Evolutionary conservation across 1,139 yeast genomes (phyloP), one percentile per base, ranked within the genome.

Genomic region (Yamadazyma epiphylla): DNA sequence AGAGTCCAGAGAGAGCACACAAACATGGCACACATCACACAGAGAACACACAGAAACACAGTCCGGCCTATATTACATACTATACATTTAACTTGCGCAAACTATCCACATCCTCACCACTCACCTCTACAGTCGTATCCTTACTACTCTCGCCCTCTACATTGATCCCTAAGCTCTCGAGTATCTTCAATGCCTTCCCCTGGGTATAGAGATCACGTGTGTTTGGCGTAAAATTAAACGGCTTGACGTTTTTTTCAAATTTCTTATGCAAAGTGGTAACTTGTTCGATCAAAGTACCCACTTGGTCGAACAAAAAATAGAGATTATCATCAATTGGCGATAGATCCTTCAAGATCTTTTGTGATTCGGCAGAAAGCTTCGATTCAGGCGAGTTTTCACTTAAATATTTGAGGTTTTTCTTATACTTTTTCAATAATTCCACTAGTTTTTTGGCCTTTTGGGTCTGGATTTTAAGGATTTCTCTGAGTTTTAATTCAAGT

Each of bases 241-340:
- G 38, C 20, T 47, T 45, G 30, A 40, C 21, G 39, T 38, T 27
- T 22, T 36, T 37, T 8, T 51, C 48, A 28, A 70, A 45, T 35
- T 63, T 57, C n/a, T 41, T 43, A 34, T 60, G 60, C 6, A 72
- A 43, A 12, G 45, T 48, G 11, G 54, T 51, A 1, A 67, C 58
- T 37, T 70, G 72, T 2, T 51, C 48, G 1, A 70, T 51, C 29
- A 74, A 53, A 22, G 61, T 58, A 29, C 60, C 60, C 16, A 64
- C 63, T 36, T 72, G 73, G 22, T 50, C 48, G n/a, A 68, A 45
- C 24, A 70, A 39, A 42, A 62, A 77, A 42, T 63, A 62, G 16
- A 75, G 49, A 3, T 77, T 72, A 31, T 79, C 83, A 36, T 67
- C 68, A 15, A 78, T 46, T 3, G 84, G 83, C 2, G 67, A 54